These are phyloP conservation scores for Margaritispora aquatica DNA, from an alignment of 495 filamentous ascomycete species.

Conservation along the genomic window DNA sequence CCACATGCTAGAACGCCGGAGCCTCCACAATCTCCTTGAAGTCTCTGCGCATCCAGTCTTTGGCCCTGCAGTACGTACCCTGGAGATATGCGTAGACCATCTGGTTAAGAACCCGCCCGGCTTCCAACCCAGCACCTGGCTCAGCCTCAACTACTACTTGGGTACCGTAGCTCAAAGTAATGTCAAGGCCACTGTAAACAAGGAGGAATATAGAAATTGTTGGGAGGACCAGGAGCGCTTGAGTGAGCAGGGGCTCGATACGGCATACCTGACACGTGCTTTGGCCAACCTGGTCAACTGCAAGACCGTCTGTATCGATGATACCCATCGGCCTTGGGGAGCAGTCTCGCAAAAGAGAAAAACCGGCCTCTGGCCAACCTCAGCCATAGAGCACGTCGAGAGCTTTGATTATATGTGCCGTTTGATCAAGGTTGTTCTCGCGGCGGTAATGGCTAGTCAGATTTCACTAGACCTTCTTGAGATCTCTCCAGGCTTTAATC, in stretches of 20 bases:
- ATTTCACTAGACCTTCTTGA: conserved; percentile 2
- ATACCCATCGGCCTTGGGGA: conserved; percentile 4
- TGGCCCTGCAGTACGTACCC: background rate
- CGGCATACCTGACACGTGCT: conserved; percentile 2
- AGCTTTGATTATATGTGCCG: background rate
- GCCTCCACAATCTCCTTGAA: background rate
- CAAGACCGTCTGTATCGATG: background rate
- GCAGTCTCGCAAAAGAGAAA: conserved; percentile 6
- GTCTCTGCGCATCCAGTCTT: background rate
- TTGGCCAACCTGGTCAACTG: conserved; percentile 2
- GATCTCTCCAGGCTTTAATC: background rate
- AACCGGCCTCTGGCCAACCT: background rate
- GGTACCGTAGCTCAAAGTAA: background rate
- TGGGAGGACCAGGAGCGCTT: background rate
- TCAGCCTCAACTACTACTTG: background rate
- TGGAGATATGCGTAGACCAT: conserved; percentile 1
- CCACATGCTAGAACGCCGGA: background rate
- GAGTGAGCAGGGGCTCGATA: background rate
- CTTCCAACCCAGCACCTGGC: background rate
- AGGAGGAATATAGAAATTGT: background rate
- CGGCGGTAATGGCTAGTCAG: conserved; percentile 6
- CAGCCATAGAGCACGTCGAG: background rate
- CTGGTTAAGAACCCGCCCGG: background rate
- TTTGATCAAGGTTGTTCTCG: background rate
- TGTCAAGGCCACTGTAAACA: background rate